Percentiles rank a stretch among this genome's conserved stretches.
phyloP scores from a whole-genome alignment of 169 alveolate genomes.

The Eimeria acervulina region DNA sequence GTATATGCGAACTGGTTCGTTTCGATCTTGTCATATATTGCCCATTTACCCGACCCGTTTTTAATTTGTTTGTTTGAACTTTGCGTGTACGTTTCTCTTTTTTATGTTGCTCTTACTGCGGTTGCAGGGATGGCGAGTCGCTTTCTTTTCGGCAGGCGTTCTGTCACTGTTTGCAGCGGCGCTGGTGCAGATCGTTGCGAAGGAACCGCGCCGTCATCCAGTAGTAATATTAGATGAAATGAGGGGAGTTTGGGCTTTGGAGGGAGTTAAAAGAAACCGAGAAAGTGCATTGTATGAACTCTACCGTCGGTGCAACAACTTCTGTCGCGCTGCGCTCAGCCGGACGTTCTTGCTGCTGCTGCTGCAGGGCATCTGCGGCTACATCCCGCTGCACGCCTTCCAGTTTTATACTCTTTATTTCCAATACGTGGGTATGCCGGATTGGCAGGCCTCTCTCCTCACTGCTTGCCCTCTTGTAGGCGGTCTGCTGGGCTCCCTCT shows the following conservation, averaged over 20 bases:
- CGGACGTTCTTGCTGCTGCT: conserved; percentile 83
- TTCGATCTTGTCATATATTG: too few relatives aligned
- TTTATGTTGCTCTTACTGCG: background rate
- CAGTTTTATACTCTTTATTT: conserved; percentile 92
- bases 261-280: background rate
- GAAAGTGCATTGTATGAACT: background rate
- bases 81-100: background rate
- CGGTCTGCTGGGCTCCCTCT: conserved; percentile 93
- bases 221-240: background rate
- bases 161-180: conserved; percentile 77
- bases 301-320: conserved; percentile 74
- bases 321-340: conserved; percentile 79
- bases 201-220: conserved; percentile 80
- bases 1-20: too few relatives aligned
- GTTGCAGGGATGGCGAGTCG: conserved; percentile 84
- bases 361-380: conserved; percentile 43
- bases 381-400: conserved; percentile 94
- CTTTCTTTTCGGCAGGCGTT: conserved; percentile 75
- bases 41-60: too few relatives aligned
- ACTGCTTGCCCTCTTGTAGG: conserved; percentile 92
- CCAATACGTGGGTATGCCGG: conserved; percentile 93
- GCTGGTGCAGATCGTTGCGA: conserved; percentile 72
- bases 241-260: background rate
- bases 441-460: conserved; percentile 92
- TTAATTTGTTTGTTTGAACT: background rate